Base-by-base conservation (phyloP, 2,329 filamentous ascomycete species). In the Hymenoscyphus fraxineus region DNA sequence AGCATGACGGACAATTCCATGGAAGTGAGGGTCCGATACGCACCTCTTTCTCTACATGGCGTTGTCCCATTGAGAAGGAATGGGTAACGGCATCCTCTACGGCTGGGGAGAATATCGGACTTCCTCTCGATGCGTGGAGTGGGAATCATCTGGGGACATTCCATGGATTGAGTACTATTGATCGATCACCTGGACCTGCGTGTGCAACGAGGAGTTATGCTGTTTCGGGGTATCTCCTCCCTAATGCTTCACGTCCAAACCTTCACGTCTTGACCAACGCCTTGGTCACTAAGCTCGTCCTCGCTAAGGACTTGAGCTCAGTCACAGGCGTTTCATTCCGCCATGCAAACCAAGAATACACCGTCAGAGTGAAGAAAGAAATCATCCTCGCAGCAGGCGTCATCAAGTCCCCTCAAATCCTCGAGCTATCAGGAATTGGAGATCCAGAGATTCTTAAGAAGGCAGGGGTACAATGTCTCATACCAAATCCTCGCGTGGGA, bases 281-380 rank as follows among this genome's bases (percentile, higher is more conserved):
- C 16, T 93, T 91, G 86, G 92, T 95, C 66, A 90, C 86, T 74
- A 90, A 88, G 76, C 79, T 96, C 74, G 88, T 93, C 70, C 13
- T 69, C 2, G 44, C 58, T 9, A 16, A 27, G 5, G 41, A 27
- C 27, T 27, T 19, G 9, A 60, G 59, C 4, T 19, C 40, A n/a
- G 64, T 62, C 3, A 65, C 68, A 35, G 68, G 67, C 4, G 65
- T 72, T 6, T 66, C 67, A 40, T 66, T 72, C 51, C 27, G 62
- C 10, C 61, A 64, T 41, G 54, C 55, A 9, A 63, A 55, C 1
- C 61, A 64, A 16, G 16, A 38, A 3, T 40, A 70, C 56, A 68
- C 35, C 5, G 63, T 74, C 16, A 64, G 62, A 4, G 69, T 66
- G 2, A 67, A 60, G 38, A 70, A 71, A 56, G 73, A 73, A 60